Conservation (phyloP, 1,284 basidiomycete genomes). For the Ustilago curta region DNA sequence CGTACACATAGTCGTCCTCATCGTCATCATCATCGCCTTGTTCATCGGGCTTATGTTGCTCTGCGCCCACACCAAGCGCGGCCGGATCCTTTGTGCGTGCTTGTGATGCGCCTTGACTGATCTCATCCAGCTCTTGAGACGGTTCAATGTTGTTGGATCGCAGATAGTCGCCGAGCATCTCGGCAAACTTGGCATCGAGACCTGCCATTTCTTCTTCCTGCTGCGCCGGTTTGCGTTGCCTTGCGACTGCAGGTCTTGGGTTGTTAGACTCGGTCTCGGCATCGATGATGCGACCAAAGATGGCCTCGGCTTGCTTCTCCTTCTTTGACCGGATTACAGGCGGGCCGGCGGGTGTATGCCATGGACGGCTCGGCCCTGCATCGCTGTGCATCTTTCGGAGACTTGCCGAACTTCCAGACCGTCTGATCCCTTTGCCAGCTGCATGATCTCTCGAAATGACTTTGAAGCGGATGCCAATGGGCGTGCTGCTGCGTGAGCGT, state of each 20-base stretch:
- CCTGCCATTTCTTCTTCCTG: conserved; percentile 48
- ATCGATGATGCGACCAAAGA: conserved; percentile 53
- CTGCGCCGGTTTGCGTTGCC: conserved; percentile 5
- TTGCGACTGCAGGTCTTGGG: not conserved
- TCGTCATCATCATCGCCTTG: conserved; percentile 22
- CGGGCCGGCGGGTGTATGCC: conserved; percentile 31
- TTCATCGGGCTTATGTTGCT: not conserved
- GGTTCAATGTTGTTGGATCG: conserved; percentile 49
- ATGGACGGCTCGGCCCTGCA: conserved; percentile 22
- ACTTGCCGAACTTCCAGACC: conserved; percentile 40
- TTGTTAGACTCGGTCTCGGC: conserved; percentile 32
- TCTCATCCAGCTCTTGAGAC: conserved; percentile 40
- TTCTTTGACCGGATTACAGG: conserved; percentile 50
- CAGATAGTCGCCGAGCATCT: conserved; percentile 56
- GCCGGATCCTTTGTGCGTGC: not conserved
- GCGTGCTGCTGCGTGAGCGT: conserved; percentile 39
- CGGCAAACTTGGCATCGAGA: conserved; percentile 54
- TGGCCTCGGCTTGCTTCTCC: conserved; percentile 47
- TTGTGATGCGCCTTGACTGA: conserved; percentile 27
- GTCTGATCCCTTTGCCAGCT: conserved; percentile 22
- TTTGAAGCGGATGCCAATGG: conserved; percentile 40
- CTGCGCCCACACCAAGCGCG: not conserved
- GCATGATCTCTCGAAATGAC: conserved; percentile 36
- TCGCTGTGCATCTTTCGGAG: conserved; percentile 42
- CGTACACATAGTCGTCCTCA: conserved; percentile 64